Conservation (phyloP, 805 yeast species). For the Starmera dryadoides region DNA sequence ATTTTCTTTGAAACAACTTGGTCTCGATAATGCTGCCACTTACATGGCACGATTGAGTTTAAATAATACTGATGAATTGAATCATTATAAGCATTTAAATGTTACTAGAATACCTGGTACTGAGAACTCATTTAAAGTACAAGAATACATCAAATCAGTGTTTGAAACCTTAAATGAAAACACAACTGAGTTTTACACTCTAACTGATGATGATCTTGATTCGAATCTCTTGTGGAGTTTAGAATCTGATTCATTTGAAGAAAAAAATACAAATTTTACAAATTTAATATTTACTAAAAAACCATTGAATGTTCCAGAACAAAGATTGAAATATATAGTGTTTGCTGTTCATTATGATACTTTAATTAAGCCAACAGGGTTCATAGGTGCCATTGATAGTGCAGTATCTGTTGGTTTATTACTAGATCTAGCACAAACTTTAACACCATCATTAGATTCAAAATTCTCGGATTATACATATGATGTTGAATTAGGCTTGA, state of each 20-base stretch:
- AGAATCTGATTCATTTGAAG: constrained; percentile 29
- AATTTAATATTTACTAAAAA: constrained; percentile 28
- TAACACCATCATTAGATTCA: constrained; percentile 9
- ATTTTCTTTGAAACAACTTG: no score
- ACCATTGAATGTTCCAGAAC: constrained; percentile 7
- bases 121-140: constrained; percentile 28
- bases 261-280: constrained; percentile 27
- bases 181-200: constrained; percentile 22
- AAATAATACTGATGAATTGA: constrained; percentile 6
- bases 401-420: constrained; percentile 51
- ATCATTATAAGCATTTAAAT: constrained; percentile 25
- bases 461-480: constrained; percentile 7
- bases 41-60: no score
- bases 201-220: no score
- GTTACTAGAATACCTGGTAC: constrained; percentile 37
- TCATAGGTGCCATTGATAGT: constrained; percentile 54
- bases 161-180: constrained; percentile 21
- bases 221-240: constrained; percentile 21
- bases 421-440: constrained; percentile 31
- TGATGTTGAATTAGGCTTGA: constrained; percentile 28
- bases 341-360: constrained; percentile 54
- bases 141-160: constrained; percentile 26
- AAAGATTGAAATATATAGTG: constrained; percentile 22
- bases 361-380: constrained; percentile 37
- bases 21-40: no score